Base-by-base conservation (phyloP, 768 basidiomycete species). In the Terana coerulea region DNA sequence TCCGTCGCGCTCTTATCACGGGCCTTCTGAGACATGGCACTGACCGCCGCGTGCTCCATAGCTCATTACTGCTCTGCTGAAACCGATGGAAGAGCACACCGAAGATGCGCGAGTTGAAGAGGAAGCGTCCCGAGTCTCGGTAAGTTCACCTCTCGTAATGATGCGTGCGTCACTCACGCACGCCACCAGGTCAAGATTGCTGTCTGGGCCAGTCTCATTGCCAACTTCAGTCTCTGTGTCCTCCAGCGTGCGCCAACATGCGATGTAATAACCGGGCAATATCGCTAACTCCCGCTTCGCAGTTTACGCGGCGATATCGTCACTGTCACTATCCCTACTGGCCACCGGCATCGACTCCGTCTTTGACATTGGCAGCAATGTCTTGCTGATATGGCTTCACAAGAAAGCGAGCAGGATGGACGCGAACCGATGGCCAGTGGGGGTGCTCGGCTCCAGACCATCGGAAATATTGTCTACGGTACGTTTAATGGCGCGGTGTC, bases 271-370 rank as follows among this genome's bases (percentile, higher is more conserved):
- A 24, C 17, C 17, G 29, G 5, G 6, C 7, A 33, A 29, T 25
- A 14, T 26, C 31, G 9, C 3, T 21, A 10, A 22, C 12, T 34
- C 17, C 50, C 51, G 28, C 40, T 14, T 17, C 17, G 21, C 40
- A 93, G 90, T 99, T 60, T 99, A 98, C 64, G 95, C 91, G 11
- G 95, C 97, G 11, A 76, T 91, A 46, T 88, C 89, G 1, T 86
- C 91, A 1, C 56, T 79, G 3, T 95, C 92, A 0, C 72, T 98
- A 4, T 91, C 93, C 3, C 74, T 98, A 44, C 78, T 98, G 53
- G 92, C 93, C 10, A 95, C 93, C 1, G 88, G 79, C 8, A 88
- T 95, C 62, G 95, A 98, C 64, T 84, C 94, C 11, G 73, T 89
- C 14, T 91, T 86, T 61, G 92, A 94, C 64, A 75, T 90, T 55